Base-by-base conservation (phyloP, 352 stramenopile species). In the Phytophthora pistaciae region DNA sequence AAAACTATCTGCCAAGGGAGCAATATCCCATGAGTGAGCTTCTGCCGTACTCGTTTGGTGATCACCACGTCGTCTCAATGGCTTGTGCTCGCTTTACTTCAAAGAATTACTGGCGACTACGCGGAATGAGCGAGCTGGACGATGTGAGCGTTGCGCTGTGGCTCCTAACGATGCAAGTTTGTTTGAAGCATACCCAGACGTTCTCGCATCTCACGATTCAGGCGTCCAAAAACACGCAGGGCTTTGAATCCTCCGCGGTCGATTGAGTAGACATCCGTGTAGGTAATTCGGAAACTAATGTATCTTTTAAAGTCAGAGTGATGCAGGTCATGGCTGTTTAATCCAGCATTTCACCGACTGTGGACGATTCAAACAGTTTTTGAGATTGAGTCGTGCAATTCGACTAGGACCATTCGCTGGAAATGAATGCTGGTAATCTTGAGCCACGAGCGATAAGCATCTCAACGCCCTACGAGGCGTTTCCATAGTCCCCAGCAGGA, bases 111-210 rank as follows among this genome's bases (percentile, higher is more conserved):
- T 71, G 60, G 52, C 72, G 48, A 31, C 29, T 83, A 29, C 66
- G 60, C 1, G 72, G 59, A 20, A 55, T 90, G 5, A 78, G 72
- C 3, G 70, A 61, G 8, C 56, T 92, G 13, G 84, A 93, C 48
- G 85, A 93, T 60, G 78, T 91, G 38, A 88, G 82, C 4, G 68
- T 93, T 33, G 77, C 74, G 18, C 55, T 90, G 18, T 93, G 85
- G 85, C 44, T 91, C 42, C 56, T 87, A 11, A 67, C 60, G 2
- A 72, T 91, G 21, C 78, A 91, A 56, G 84, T 92, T 4, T 72
- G 75, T 18, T 66, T 80, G 0, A 36, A 68, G 11, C 70, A 88
- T 49, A 38, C 75, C 0, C 21, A 62, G 16, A 23, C 59, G 18
- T 83, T 92, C 20, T 16, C 48, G 4, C 78, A 82, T 38, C 31